Base-by-base conservation (phyloP, 2,329 filamentous ascomycete species). In the Biscogniauxia sp. region DNA sequence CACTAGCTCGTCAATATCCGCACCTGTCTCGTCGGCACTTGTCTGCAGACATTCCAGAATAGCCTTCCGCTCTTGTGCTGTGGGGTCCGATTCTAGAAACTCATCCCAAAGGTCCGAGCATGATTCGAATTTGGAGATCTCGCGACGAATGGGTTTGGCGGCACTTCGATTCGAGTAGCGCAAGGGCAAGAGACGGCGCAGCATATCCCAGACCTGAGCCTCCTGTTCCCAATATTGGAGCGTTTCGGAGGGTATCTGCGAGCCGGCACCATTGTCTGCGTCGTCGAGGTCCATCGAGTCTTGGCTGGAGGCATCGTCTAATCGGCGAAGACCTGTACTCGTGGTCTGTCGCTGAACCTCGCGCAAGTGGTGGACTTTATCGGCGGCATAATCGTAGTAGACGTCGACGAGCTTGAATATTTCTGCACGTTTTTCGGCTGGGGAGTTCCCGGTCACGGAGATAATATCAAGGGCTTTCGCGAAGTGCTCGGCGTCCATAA, bases 21-120 rank as follows among this genome's bases (percentile, higher is more conserved):
- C 87, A 2, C 86, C 84, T 25, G 85, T 84, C 41, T 70, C 68
- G 56, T 88, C 85, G 1, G 92, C 90, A 51, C 88, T 92, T 66
- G 85, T 85, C 74, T 96, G 91, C 32, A 99, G 79, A 91, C 95
- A 98, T 73, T 91, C 88, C 61, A 97, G 81, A 13, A 97, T 86
- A 23, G 90, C 83, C 64, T 89, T 87, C 68, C 92, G 89, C 77
- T 97, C 93, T 62, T 86, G 83, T 5, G 92, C 93, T 55, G 86
- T 79, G 32, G 88, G 82, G 71, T 97, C 89, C 3, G 86, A 84
- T 23, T 88, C 76, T 50, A 97, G 73, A 68, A 97, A 97, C 41
- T 89, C 84, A 32, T 89, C 81, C 85, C 87, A 96, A 50, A 76
- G 70, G 61, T 71, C 57, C 55, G 70, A 61, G 63, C 68, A 61